Evolutionary conservation across 306 rosid genomes (phyloP).

Genomic region (Cicer cuneatum): DNA sequence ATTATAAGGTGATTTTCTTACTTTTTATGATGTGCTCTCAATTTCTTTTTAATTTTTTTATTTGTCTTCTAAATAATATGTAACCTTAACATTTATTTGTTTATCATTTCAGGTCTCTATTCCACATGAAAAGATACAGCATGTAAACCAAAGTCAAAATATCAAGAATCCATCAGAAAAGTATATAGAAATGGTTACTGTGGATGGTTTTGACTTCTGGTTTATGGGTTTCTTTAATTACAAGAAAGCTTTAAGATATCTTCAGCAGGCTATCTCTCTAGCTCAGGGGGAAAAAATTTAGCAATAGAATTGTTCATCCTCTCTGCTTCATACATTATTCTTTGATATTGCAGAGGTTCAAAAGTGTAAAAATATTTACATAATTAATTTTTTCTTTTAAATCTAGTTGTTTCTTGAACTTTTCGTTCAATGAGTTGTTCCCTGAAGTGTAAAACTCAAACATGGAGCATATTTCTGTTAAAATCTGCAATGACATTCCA

Average conservation of each 20-base stretch:
- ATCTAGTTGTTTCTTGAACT: background rate
- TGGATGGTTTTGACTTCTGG: constrained; percentile 37
- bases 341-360: constrained; percentile 11
- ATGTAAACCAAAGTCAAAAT: constrained; percentile 36
- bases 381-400: constrained; percentile 24
- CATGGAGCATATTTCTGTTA: background rate
- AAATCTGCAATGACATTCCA: background rate
- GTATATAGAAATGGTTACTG: constrained; percentile 30
- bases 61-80: background rate
- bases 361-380: constrained; percentile 49
- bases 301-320: constrained; percentile 15
- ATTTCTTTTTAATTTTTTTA: background rate
- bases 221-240: constrained; percentile 35
- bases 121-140: constrained; percentile 36
- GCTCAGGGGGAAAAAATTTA: constrained; percentile 18
- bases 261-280: constrained; percentile 46
- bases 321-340: constrained; percentile 39
- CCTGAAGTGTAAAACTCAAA: background rate
- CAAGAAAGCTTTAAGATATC: constrained; percentile 17
- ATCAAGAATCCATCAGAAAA: constrained; percentile 30
- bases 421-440: constrained; percentile 33
- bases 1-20: constrained; percentile 58
- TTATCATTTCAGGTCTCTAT: constrained; percentile 10
- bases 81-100: background rate
- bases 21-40: background rate